These are phyloP conservation scores for Houttuynia cordata DNA, from an alignment of 164 flowering plant species.

Conservation along the genomic window DNA sequence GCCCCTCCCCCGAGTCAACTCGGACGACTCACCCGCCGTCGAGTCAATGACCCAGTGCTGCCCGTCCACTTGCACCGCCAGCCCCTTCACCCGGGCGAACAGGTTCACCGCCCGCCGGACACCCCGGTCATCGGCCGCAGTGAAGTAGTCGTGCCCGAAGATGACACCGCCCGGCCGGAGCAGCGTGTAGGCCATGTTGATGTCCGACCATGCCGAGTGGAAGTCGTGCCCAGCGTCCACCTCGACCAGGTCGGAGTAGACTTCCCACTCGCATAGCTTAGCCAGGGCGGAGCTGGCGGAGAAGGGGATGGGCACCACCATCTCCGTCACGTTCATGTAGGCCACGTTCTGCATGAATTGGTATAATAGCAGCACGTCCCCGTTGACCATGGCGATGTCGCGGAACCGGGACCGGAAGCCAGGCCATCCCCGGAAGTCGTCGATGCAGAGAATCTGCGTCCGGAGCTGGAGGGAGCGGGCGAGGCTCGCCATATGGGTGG, in stretches of 20 bases:
- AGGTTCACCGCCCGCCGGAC: constrained; percentile 62
- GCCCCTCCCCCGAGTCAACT: too few species aligned
- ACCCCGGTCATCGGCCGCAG: constrained; percentile 38
- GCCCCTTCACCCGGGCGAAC: constrained; percentile 40
- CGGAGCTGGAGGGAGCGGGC: constrained; percentile 37
- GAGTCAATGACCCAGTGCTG: constrained; percentile 58
- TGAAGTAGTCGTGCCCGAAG: constrained; percentile 67
- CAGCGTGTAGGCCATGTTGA: constrained; percentile 45
- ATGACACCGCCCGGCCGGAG: constrained; percentile 62
- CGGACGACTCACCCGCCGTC: too few species aligned
- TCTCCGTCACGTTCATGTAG: constrained; percentile 22
- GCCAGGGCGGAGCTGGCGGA: constrained; percentile 41
- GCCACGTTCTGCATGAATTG: constrained; percentile 66
- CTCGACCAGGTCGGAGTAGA: constrained; percentile 51
- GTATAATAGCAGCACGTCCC: constrained; percentile 41
- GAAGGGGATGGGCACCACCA: constrained; percentile 44
- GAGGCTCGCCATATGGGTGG: constrained; percentile 55
- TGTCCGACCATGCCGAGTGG: constrained; percentile 69
- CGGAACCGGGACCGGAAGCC: constrained; percentile 33
- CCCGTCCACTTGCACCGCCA: constrained; percentile 39
- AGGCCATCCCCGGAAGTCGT: constrained; percentile 85
- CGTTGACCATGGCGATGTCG: constrained; percentile 40
- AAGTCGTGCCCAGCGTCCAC: constrained; percentile 81
- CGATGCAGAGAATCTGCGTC: constrained; percentile 59
- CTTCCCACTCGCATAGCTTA: constrained; percentile 63